A percentile compares a stretch with the other conserved stretches of the same genome.
Conservation (phyloP, 2,329 filamentous ascomycete genomes). For the Xylaria sp. region DNA sequence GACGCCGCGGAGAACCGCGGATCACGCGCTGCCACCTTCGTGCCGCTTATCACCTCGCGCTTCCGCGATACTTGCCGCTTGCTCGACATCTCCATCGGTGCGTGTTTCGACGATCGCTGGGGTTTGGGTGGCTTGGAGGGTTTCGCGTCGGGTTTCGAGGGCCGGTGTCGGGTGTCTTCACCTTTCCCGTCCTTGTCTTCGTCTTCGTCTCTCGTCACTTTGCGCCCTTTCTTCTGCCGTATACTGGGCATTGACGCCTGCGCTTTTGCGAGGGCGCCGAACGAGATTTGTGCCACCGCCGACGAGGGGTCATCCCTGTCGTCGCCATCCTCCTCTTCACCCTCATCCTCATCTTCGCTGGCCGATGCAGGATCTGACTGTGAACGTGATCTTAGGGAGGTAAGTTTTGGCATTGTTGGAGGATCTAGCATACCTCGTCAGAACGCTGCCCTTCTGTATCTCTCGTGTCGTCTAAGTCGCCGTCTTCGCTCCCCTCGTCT, state of each 20-base stretch:
- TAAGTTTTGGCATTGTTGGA: neutral
- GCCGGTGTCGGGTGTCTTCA: slow-evolving; percentile 33
- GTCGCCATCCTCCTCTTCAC: slow-evolving; percentile 47
- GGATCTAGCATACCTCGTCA: slow-evolving; percentile 29
- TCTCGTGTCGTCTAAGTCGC: slow-evolving; percentile 39
- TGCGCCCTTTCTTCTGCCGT: slow-evolving; percentile 37
- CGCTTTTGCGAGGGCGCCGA: slow-evolving; percentile 87
- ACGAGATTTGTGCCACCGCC: slow-evolving; percentile 71
- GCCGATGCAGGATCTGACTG: slow-evolving; percentile 35
- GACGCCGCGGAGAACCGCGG: slow-evolving; percentile 82
- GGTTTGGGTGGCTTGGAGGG: slow-evolving; percentile 35
- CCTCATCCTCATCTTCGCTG: slow-evolving; percentile 36
- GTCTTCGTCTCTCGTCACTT: slow-evolving; percentile 34
- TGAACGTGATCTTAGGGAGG: neutral
- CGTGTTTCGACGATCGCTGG: slow-evolving; percentile 79
- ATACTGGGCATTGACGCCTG: slow-evolving; percentile 67
- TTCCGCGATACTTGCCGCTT: slow-evolving; percentile 83
- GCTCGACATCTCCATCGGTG: slow-evolving; percentile 80
- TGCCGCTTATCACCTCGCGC: slow-evolving; percentile 68
- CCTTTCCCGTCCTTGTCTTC: slow-evolving; percentile 34
- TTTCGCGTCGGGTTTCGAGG: slow-evolving; percentile 42
- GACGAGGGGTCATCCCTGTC: slow-evolving; percentile 45
- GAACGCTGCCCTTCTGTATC: slow-evolving; percentile 18
- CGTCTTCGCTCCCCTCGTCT: slow-evolving; percentile 43
- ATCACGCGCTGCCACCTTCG: slow-evolving; percentile 70